Evolutionary conservation across 441 rosid genomes (phyloP).

Genomic region (Adansonia madagascariensis): DNA sequence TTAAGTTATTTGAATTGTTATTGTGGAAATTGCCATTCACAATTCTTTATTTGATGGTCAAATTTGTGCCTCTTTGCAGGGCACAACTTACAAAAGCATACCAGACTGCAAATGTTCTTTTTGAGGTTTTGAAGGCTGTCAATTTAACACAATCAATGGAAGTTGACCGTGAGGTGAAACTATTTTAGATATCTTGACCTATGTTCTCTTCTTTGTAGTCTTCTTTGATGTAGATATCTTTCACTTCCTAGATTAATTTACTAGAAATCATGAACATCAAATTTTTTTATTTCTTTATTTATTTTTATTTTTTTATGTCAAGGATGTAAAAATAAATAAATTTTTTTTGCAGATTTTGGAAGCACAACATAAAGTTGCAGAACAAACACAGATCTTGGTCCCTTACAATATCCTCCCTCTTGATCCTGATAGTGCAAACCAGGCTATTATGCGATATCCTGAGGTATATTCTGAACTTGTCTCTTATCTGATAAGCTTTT

Average conservation of each 20-base stretch:
- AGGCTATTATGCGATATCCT: constrained; percentile 93
- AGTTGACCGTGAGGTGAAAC: constrained; percentile 89
- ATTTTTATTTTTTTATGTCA: background rate
- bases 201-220: constrained; percentile 2
- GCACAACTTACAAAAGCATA: constrained; percentile 98
- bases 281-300: background rate
- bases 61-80: constrained; percentile 48
- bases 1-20: background rate
- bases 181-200: constrained; percentile 15
- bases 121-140: constrained; percentile 97
- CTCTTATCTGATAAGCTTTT: constrained; percentile 20
- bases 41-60: constrained; percentile 4
- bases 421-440: constrained; percentile 96
- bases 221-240: background rate
- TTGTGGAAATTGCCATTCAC: constrained; percentile 10
- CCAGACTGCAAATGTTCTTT: constrained; percentile 98
- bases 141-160: constrained; percentile 89
- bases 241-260: background rate
- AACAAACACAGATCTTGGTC: constrained; percentile 85
- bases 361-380: constrained; percentile 90
- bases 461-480: constrained; percentile 58
- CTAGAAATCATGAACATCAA: background rate
- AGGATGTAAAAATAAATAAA: constrained; percentile 28
- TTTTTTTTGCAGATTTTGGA: constrained; percentile 70
- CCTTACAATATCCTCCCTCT: constrained; percentile 96